Percentiles rank a stretch among this genome's conserved stretches.
Evolutionary conservation across 2,329 filamentous ascomycete species (phyloP).

Genomic region (Bimuria novae-zelandiae): DNA sequence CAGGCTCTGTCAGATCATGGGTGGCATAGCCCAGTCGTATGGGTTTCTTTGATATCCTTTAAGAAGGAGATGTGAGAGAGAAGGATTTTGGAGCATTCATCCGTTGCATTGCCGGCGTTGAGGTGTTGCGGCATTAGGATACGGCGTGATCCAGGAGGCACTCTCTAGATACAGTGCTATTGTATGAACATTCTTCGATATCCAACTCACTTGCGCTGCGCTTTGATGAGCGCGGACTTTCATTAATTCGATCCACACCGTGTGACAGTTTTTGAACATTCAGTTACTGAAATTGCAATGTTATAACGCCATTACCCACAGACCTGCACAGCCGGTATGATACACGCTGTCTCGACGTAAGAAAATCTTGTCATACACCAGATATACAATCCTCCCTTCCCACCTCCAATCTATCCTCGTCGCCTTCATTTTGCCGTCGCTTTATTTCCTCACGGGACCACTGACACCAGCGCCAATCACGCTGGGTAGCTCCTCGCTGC

Average conservation of each 20-base stretch:
- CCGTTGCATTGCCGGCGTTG: conserved; percentile 30
- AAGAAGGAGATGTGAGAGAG: no score
- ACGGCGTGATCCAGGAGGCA: conserved; percentile 1
- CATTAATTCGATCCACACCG: no score
- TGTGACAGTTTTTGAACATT: not conserved
- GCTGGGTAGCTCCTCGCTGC: conserved; percentile 84
- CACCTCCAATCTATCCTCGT: not conserved
- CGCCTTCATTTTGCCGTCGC: not conserved
- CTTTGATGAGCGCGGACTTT: no score
- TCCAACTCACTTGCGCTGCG: no score
- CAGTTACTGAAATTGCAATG: conserved; percentile 31
- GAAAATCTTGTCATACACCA: conserved; percentile 31
- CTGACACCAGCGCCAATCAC: conserved; percentile 96
- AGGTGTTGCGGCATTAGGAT: conserved; percentile 14
- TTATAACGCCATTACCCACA: conserved; percentile 39
- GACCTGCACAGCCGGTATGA: conserved; percentile 28
- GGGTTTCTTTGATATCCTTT: not conserved
- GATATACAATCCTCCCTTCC: conserved; percentile 30
- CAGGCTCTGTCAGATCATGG: not conserved
- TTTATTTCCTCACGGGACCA: conserved; percentile 58
- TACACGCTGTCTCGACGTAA: conserved; percentile 26
- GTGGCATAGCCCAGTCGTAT: not conserved
- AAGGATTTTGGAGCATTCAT: not conserved
- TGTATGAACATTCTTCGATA: no score
- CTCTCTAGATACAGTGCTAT: conserved; percentile 4